A percentile compares a stretch with the other conserved stretches of the same genome.
phyloP scores from a whole-genome alignment of 2,329 filamentous ascomycete species.

The Diaporthe longicolla region DNA sequence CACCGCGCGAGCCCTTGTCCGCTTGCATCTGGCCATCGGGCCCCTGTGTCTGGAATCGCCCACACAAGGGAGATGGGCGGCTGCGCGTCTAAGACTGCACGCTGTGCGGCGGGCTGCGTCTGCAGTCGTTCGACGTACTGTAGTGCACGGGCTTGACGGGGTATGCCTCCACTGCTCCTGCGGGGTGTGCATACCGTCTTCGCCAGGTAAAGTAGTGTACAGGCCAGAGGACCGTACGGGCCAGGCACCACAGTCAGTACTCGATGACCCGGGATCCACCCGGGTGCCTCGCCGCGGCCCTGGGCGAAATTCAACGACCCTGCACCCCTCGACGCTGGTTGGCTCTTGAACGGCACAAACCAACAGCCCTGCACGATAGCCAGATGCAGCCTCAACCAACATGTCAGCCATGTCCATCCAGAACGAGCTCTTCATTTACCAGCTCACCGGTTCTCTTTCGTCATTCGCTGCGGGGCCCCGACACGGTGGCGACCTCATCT shows the following conservation, averaged over 20 bases:
- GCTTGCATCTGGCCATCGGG: conserved; percentile 26
- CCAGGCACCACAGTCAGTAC: no score
- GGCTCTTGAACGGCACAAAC: neutral
- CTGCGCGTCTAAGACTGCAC: conserved; percentile 11
- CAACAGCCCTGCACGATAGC: conserved; percentile 3
- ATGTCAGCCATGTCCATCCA: conserved; percentile 23
- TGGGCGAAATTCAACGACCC: neutral
- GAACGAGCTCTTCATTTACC: conserved; percentile 31
- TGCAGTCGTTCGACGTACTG: neutral
- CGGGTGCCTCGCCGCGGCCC: conserved; percentile 21
- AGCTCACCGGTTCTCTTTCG: conserved; percentile 16
- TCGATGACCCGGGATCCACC: neutral
- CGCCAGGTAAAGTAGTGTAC: neutral
- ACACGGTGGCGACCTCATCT: conserved; percentile 22
- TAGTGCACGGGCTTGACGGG: no score
- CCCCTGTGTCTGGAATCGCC: conserved; percentile 1
- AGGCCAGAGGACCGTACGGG: neutral
- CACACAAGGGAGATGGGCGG: conserved; percentile 20
- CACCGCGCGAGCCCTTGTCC: neutral
- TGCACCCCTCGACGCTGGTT: neutral
- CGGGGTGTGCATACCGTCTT: neutral
- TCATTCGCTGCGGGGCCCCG: conserved; percentile 21
- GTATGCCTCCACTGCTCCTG: neutral
- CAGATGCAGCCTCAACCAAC: conserved; percentile 33
- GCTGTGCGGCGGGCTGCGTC: neutral